These are phyloP conservation scores for Scutellaria barbata DNA, from an alignment of 257 asterid genomes.

Conservation along the genomic window DNA sequence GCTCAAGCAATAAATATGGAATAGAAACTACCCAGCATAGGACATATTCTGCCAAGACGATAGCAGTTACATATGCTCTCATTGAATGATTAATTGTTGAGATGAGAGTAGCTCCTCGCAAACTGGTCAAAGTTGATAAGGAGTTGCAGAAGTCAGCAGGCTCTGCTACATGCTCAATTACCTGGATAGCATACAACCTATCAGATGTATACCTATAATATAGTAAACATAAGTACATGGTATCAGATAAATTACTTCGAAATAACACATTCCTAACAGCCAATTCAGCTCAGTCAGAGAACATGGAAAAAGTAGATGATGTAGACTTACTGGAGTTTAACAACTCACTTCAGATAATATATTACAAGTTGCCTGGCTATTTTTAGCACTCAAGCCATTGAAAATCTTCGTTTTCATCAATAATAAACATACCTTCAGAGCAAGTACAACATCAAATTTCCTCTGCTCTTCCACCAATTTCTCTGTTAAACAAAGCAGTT, in stretches of 20 bases:
- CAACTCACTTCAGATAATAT: neutral
- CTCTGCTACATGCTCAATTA: conserved; percentile 93
- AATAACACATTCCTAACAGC: neutral
- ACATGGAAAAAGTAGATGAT: conserved; percentile 7
- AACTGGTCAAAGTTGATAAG: conserved; percentile 68
- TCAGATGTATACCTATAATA: conserved; percentile 30
- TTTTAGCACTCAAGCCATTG: neutral
- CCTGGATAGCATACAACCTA: conserved; percentile 47
- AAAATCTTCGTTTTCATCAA: conserved; percentile 17
- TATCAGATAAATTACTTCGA: neutral
- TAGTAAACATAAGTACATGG: neutral
- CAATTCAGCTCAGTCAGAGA: neutral
- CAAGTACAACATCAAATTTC: conserved; percentile 83
- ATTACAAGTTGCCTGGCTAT: conserved; percentile 9
- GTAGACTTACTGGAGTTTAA: neutral
- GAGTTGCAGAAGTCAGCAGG: conserved; percentile 93
- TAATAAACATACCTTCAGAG: conserved; percentile 73
- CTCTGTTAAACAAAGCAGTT: conserved; percentile 60
- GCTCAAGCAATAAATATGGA: conserved; percentile 2
- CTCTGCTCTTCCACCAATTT: conserved; percentile 81
- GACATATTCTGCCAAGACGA: conserved; percentile 75
- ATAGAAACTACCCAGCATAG: conserved; percentile 70
- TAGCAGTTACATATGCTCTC: conserved; percentile 93
- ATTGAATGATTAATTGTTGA: conserved; percentile 91
- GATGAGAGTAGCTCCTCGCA: conserved; percentile 77